phyloP scores from a whole-genome alignment of 2,329 filamentous ascomycete genomes.

The Aspergillus sergii region DNA sequence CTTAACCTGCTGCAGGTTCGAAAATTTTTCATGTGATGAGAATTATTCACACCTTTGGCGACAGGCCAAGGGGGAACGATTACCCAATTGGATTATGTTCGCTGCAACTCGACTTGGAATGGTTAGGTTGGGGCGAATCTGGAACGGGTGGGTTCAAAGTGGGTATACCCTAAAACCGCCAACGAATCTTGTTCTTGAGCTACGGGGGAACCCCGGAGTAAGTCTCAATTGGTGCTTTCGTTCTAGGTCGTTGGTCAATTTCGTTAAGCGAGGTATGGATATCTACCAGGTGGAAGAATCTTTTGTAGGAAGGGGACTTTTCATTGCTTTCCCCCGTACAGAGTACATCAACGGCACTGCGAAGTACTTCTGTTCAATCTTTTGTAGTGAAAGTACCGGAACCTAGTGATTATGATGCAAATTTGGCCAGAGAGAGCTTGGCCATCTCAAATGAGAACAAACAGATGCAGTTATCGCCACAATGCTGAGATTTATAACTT shows the following conservation, averaged over 20 bases:
- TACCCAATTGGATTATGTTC: not conserved
- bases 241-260: not conserved
- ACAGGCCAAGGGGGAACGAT: not conserved
- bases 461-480: too few relatives aligned
- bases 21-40: not conserved
- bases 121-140: not conserved
- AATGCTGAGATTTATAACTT: not conserved
- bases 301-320: not conserved
- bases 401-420: not conserved
- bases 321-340: too few relatives aligned
- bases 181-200: not conserved
- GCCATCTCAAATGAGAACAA: not conserved
- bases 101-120: not conserved
- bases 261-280: not conserved
- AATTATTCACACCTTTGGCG: not conserved
- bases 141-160: not conserved
- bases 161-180: not conserved
- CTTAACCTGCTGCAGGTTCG: not conserved
- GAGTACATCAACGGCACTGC: too few relatives aligned
- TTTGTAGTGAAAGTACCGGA: not conserved
- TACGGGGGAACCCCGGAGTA: not conserved
- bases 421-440: not conserved
- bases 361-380: too few relatives aligned
- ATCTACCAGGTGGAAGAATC: not conserved
- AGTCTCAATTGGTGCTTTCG: not conserved